Evolutionary conservation across 2,329 filamentous ascomycete genomes (phyloP), one percentile per base, ranked within the genome.

Genomic region (Scedosporium dehoogii): DNA sequence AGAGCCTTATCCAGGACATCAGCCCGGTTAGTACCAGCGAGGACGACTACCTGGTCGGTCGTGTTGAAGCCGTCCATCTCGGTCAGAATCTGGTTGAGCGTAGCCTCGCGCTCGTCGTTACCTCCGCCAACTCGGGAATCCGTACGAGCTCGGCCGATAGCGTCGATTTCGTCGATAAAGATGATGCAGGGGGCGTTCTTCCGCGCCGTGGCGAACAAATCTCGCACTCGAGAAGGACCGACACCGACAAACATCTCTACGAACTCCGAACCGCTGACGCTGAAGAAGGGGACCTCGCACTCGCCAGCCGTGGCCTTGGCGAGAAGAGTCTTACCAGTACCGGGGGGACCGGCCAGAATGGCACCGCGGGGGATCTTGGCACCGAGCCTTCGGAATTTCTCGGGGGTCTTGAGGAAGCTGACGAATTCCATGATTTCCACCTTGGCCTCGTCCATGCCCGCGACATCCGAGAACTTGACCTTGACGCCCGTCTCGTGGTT

Each of bases 51-150:
- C 77, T 97, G 93, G 71, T 97, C 93, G 2, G 88, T 85, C 6
- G 93, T 97, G 76, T 97, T 97, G 85, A 97, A 97, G 63, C 93
- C 94, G 73, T 99, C 94, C 94, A 99, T 99, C 75, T 99, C 94
- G 0, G 94, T 99, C 61, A 99, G 80, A 65, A 99, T 97, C 77
- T 99, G 94, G 76, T 99, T 99, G 29, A 99, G 86, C 0, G 94
- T 99, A 58, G 90, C 91, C 77, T 99, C 94, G 65, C 94, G 89
- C 78, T 99, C 94, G 72, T 99, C 94, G 71, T 97, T 97, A 65
- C 94, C 94, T 66, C 93, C 92, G 46, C 89, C 89, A 63, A 71
- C 70, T 66, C 88, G 89, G 42, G 88, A 85, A 72, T 96, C 96
- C 23, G 87, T 82, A 77, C 94, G 86, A 62, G 93, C 90, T 73